phyloP scores from a whole-genome alignment of 2,329 filamentous ascomycete species.

The Cryphonectria nitschkei region DNA sequence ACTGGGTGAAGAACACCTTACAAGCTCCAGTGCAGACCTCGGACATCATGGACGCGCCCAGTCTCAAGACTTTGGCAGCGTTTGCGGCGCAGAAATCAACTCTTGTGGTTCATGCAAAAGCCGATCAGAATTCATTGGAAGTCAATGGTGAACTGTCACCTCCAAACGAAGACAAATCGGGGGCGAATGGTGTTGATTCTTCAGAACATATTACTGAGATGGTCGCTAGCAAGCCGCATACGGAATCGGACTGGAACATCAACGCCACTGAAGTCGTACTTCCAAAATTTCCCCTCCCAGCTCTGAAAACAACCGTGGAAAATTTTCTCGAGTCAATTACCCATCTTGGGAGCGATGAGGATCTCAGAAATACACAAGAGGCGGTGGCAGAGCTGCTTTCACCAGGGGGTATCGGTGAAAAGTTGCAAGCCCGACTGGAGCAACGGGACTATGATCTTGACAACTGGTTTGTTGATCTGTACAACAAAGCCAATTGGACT shows the following conservation, averaged over 20 bases:
- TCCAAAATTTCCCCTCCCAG: conserved; percentile 30
- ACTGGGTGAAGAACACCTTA: conserved; percentile 33
- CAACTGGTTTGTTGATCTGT: conserved; percentile 34
- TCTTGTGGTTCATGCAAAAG: background rate
- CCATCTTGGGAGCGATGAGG: conserved; percentile 25
- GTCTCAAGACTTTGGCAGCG: conserved; percentile 31
- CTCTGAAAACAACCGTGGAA: conserved; percentile 28
- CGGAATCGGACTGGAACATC: background rate
- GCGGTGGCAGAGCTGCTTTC: conserved; percentile 24
- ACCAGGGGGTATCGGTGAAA: conserved; percentile 22
- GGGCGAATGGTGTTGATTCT: background rate
- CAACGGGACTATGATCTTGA: conserved; percentile 29
- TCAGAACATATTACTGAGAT: background rate
- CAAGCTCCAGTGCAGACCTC: conserved; percentile 35
- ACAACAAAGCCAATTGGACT: conserved; percentile 17
- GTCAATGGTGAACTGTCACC: background rate
- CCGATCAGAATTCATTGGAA: background rate
- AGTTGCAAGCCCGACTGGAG: conserved; percentile 30
- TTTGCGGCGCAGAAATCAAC: background rate
- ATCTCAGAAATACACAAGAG: conserved; percentile 22
- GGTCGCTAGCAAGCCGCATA: background rate
- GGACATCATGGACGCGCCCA: conserved; percentile 33
- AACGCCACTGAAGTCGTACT: conserved; percentile 19
- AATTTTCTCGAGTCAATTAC: conserved; percentile 28
- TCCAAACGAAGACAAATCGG: background rate